These are phyloP conservation scores for Balansia obtecta DNA, from an alignment of 2,329 filamentous ascomycete species.

Conservation along the genomic window DNA sequence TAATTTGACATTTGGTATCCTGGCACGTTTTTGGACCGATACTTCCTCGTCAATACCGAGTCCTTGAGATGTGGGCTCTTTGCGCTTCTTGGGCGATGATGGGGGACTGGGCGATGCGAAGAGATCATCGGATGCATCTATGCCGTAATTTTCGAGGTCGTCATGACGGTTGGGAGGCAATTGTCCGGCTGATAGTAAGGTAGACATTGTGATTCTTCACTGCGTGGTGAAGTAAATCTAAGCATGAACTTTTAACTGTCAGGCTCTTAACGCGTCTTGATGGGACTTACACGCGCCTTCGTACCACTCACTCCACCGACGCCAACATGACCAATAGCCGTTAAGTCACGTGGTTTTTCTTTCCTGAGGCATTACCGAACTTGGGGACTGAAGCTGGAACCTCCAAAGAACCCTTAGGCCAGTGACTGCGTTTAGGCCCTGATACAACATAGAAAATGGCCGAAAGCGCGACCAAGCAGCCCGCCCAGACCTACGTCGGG, in stretches of 20 bases:
- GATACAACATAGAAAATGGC: conserved; percentile 22
- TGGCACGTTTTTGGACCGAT: conserved; percentile 63
- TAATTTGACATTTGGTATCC: conserved; percentile 66
- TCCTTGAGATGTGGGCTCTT: conserved; percentile 32
- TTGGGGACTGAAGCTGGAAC: conserved; percentile 10
- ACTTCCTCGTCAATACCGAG: conserved; percentile 82
- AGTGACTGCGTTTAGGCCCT: conserved; percentile 16
- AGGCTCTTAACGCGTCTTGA: conserved; percentile 9
- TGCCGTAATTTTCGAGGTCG: conserved; percentile 66
- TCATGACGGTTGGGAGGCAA: conserved; percentile 28
- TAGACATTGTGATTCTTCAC: conserved; percentile 11
- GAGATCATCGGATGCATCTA: conserved; percentile 40
- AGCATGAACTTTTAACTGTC: too few relatives aligned
- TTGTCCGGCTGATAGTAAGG: conserved; percentile 11
- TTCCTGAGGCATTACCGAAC: conserved; percentile 18
- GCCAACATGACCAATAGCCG: neutral
- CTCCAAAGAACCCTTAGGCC: neutral
- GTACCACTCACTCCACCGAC: neutral
- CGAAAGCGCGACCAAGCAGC: conserved; percentile 26
- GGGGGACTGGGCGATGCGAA: conserved; percentile 34
- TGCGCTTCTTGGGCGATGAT: conserved; percentile 32
- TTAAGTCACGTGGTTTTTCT: conserved; percentile 5
- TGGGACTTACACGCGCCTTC: conserved; percentile 7
- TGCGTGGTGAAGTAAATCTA: too few relatives aligned
- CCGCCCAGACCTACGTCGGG: conserved; percentile 22